phyloP scores from a whole-genome alignment of 441 rosid species.

The Arabidopsis lyrata region DNA sequence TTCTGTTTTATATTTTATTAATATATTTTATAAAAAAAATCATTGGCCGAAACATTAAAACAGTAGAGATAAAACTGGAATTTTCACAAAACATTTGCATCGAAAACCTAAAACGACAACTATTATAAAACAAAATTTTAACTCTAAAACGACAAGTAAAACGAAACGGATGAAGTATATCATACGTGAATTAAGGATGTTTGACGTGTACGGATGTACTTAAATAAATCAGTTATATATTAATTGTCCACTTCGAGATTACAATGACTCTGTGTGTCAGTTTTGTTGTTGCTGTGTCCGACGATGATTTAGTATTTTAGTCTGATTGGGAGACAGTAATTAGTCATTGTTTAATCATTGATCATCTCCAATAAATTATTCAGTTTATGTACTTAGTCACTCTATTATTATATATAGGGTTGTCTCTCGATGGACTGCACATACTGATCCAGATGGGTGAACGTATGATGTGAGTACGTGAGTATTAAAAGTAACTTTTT shows the following conservation, averaged over 20 bases:
- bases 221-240: background rate
- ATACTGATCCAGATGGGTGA: slow-evolving; percentile 33
- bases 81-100: too few species aligned
- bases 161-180: too few species aligned
- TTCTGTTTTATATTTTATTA: too few species aligned
- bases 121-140: too few species aligned
- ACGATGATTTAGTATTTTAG: slow-evolving; percentile 16
- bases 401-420: slow-evolving; percentile 18
- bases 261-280: slow-evolving; percentile 7
- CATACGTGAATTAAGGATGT: slow-evolving; percentile 28
- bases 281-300: slow-evolving; percentile 13
- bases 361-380: slow-evolving; percentile 36
- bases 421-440: slow-evolving; percentile 40
- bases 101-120: too few species aligned
- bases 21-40: too few species aligned
- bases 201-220: slow-evolving; percentile 6
- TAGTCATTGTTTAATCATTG: slow-evolving; percentile 40
- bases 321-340: slow-evolving; percentile 29
- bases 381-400: slow-evolving; percentile 38
- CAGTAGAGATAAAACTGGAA: too few species aligned
- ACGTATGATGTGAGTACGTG: slow-evolving; percentile 37
- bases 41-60: too few species aligned
- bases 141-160: too few species aligned
- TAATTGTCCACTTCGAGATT: slow-evolving; percentile 15
- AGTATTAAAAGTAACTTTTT: slow-evolving; percentile 34